These are phyloP conservation scores for Metschnikowia picachoensis DNA, from an alignment of 805 yeast genomes.

Conservation along the genomic window DNA sequence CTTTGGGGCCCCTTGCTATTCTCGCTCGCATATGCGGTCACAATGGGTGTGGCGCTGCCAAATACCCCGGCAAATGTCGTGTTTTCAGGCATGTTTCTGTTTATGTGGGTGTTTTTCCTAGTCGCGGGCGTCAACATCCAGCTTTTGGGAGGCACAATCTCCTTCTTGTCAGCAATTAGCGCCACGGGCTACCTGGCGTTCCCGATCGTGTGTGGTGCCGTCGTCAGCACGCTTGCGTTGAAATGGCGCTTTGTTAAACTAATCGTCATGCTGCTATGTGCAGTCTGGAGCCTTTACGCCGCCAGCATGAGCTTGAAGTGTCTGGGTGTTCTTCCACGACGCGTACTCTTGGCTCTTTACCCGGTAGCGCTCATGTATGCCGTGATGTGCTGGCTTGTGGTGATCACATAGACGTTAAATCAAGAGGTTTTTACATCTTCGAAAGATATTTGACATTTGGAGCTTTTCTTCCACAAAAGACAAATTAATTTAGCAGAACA, in stretches of 20 bases:
- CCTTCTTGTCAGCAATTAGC: constrained; percentile 64
- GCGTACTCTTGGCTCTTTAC: constrained; percentile 58
- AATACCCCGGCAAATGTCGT: constrained; percentile 44
- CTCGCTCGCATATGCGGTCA: constrained; percentile 51
- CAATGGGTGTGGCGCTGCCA: constrained; percentile 47
- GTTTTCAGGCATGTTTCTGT: constrained; percentile 60
- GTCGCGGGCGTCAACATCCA: constrained; percentile 63
- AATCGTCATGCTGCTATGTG: constrained; percentile 41
- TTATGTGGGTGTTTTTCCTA: constrained; percentile 60
- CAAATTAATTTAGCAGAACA: too few species aligned
- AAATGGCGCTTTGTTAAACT: constrained; percentile 48
- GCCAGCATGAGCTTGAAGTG: constrained; percentile 59
- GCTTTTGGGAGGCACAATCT: constrained; percentile 56
- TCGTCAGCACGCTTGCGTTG: constrained; percentile 45
- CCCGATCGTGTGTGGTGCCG: constrained; percentile 56
- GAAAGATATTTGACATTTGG: too few species aligned
- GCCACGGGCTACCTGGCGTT: constrained; percentile 69
- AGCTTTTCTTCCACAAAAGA: too few species aligned
- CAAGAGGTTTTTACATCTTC: neutral
- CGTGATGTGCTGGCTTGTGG: constrained; percentile 62
- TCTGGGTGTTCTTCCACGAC: constrained; percentile 61
- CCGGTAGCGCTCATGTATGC: constrained; percentile 64
- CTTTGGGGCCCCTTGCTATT: constrained; percentile 72
- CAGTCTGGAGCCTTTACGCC: constrained; percentile 62
- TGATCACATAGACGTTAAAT: constrained; percentile 42